Evolutionary conservation across 2,329 filamentous ascomycete genomes (phyloP).

Genomic region (Rhynchosporium graminicola): DNA sequence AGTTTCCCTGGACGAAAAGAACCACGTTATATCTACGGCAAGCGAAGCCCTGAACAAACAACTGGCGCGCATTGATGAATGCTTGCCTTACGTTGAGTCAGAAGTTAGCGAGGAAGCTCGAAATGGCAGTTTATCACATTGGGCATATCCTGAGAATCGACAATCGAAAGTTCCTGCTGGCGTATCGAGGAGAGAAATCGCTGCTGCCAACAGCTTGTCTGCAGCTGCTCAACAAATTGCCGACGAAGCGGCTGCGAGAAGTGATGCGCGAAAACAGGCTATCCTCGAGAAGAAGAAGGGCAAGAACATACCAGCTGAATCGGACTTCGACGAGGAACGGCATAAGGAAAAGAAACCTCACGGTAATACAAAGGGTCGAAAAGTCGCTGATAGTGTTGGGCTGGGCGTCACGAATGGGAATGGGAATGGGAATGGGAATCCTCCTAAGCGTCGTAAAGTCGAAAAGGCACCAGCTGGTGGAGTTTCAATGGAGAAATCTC

Average conservation of each 20-base stretch:
- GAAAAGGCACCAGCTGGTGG: constrained; percentile 56
- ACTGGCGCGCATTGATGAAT: constrained; percentile 78
- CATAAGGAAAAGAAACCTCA: constrained; percentile 62
- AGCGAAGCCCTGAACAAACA: constrained; percentile 88
- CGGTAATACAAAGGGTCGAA: constrained; percentile 63
- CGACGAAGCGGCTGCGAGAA: constrained; percentile 80
- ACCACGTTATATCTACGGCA: constrained; percentile 91
- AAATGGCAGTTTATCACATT: constrained; percentile 87
- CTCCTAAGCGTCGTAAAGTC: constrained; percentile 77
- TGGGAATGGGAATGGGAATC: constrained; percentile 55
- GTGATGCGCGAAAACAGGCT: constrained; percentile 82
- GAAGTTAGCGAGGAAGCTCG: constrained; percentile 96
- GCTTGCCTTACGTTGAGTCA: constrained; percentile 80
- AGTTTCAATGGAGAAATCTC: constrained; percentile 65
- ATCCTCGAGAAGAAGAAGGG: constrained; percentile 71
- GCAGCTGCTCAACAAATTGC: constrained; percentile 76
- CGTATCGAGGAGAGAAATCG: constrained; percentile 75
- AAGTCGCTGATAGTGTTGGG: constrained; percentile 61
- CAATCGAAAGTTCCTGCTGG: constrained; percentile 66
- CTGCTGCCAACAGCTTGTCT: constrained; percentile 66
- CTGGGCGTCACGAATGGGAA: constrained; percentile 66
- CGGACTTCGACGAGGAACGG: constrained; percentile 72
- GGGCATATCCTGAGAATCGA: constrained; percentile 91
- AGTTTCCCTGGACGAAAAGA: constrained; percentile 93
- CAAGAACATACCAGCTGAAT: constrained; percentile 64